Percentiles rank a stretch among this genome's conserved stretches.
phyloP scores from a whole-genome alignment of 441 rosid species.

The Melastoma candidum region DNA sequence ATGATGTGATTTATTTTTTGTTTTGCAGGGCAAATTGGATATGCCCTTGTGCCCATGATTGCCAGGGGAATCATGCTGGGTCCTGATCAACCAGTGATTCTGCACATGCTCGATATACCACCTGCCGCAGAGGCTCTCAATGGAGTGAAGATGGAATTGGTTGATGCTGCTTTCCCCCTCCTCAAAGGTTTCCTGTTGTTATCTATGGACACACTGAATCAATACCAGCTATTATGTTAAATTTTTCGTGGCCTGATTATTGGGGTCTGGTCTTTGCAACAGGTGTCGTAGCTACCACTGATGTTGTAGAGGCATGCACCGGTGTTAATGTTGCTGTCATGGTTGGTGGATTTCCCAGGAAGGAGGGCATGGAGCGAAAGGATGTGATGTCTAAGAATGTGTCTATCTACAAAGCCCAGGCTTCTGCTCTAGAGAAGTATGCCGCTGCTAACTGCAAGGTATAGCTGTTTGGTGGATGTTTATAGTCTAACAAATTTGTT shows the following conservation, averaged over 20 bases:
- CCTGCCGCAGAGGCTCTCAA: constrained; percentile 90
- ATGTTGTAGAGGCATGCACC: constrained; percentile 91
- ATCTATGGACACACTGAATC: too few species aligned
- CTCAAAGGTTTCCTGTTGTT: constrained; percentile 53
- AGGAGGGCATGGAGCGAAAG: constrained; percentile 97
- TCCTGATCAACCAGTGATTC: constrained; percentile 89
- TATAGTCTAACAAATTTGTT: not conserved
- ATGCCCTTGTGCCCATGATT: constrained; percentile 94
- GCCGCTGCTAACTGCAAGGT: constrained; percentile 98
- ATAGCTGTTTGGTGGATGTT: constrained; percentile 1
- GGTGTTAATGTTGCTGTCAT: constrained; percentile 80
- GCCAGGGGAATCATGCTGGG: constrained; percentile 96
- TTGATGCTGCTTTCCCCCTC: constrained; percentile 94
- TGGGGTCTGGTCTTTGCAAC: constrained; percentile 4
- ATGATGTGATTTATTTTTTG: not conserved
- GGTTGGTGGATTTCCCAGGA: constrained; percentile 98
- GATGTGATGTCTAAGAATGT: constrained; percentile 94
- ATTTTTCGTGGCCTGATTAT: not conserved
- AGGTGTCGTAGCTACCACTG: constrained; percentile 96
- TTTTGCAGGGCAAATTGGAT: constrained; percentile 84
- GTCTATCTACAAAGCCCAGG: constrained; percentile 90
- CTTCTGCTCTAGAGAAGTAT: constrained; percentile 79
- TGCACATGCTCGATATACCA: constrained; percentile 95
- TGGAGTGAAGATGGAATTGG: constrained; percentile 91
- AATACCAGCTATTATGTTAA: too few species aligned